Base-by-base conservation (phyloP, 1,284 basidiomycete species). In the Inonotus hispidus region DNA sequence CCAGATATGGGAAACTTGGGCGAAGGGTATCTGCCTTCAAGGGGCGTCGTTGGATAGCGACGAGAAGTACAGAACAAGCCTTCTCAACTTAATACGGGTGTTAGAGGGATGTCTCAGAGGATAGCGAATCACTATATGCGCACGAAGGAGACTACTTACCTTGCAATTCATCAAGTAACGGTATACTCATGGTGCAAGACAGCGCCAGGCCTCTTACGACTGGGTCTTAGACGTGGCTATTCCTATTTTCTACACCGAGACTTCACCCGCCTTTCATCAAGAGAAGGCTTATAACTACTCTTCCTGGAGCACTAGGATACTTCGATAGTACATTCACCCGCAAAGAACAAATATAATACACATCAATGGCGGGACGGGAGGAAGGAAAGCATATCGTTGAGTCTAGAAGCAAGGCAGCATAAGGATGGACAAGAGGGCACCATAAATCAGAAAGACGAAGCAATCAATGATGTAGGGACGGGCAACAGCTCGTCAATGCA, bases 1-100 rank as follows among this genome's bases (percentile, higher is more conserved):
- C 58, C 38, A n/a, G 39, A 59, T 53, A 59, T 45, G 58, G 58
- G 29, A 54, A 59, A 38, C 38, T 53, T 53, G 58, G 58, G 58
- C 58, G 53, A 39, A 59, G 58, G 58, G 58, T 37, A 54, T 43
- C 32, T 32, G 32, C 3, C 3, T 32, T 32, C 32, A 4, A 32
- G 50, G 50, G 27, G 32, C 32, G n/a, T 23, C 6, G 46, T 49
- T 13, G 14, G 46, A 19, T 32, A n/a, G 50, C 50, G 32, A 35
- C 50, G 32, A 32, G 32, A 8, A 8, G 4, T 32, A 8, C 8
- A 32, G 32, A 32, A 32, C 32, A 32, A 32, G 32, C 32, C 32
- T 32, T 32, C 4, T 32, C 32, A 32, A 32, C 32, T 8, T 8
- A 8, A 32, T 32, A 32, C 32, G 8, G 32, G 8, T 8, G 32